These are phyloP conservation scores for Metarhizium anisopliae DNA, from an alignment of 2,329 filamentous ascomycete species.

Conservation along the genomic window DNA sequence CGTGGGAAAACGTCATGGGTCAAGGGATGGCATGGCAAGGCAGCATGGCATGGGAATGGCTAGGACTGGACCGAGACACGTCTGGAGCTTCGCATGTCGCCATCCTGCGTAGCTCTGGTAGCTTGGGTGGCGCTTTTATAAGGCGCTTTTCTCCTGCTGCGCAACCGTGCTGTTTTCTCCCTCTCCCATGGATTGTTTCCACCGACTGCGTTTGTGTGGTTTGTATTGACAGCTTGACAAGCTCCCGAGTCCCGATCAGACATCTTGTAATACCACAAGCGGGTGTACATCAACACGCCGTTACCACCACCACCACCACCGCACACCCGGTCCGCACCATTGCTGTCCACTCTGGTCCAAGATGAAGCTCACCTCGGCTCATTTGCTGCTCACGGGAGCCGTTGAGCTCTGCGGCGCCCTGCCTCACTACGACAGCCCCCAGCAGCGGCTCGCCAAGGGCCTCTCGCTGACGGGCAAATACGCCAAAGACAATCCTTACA, in stretches of 20 bases:
- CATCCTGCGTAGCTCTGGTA: not conserved
- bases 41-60: no score
- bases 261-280: no score
- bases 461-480: slow-evolving; percentile 35
- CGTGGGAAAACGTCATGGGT: no score
- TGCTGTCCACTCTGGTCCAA: slow-evolving; percentile 1
- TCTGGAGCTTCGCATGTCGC: not conserved
- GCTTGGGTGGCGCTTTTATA: slow-evolving; percentile 1
- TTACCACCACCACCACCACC: not conserved
- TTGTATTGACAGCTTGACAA: no score
- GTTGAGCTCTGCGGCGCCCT: slow-evolving; percentile 14
- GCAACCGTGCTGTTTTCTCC: not conserved
- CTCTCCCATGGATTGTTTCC: no score
- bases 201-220: no score
- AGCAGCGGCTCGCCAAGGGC: slow-evolving; percentile 43
- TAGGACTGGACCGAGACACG: not conserved
- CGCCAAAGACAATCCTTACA: slow-evolving; percentile 41
- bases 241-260: no score
- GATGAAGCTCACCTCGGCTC: slow-evolving; percentile 18
- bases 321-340: no score
- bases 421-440: slow-evolving; percentile 39
- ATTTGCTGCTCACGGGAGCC: slow-evolving; percentile 18
- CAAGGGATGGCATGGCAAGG: no score
- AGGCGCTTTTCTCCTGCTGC: not conserved
- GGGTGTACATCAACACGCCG: no score